Percentiles rank a stretch among this genome's conserved stretches.
phyloP scores from a whole-genome alignment of 352 stramenopile species.

The Thalassiosira allenii region DNA sequence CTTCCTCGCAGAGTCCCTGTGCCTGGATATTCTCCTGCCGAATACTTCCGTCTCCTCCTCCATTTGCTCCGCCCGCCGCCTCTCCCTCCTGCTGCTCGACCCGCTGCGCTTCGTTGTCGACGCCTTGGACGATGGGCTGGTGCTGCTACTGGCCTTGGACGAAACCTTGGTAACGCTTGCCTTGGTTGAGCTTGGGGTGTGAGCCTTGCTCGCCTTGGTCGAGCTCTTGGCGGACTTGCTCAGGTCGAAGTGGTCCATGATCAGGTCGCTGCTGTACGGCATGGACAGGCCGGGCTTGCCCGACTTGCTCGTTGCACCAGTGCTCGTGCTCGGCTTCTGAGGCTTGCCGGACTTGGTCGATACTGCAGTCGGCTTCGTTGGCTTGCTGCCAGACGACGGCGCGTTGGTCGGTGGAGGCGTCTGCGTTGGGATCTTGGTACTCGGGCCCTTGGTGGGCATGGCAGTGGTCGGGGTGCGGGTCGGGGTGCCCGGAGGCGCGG shows the following conservation, averaged over 20 bases:
- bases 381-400: background rate
- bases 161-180: background rate
- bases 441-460: background rate
- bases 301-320: constrained; percentile 4
- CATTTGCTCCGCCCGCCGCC: background rate
- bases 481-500: background rate
- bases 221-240: constrained; percentile 7
- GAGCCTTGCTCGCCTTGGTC: constrained; percentile 2
- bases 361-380: background rate
- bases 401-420: background rate
- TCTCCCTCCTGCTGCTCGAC: background rate
- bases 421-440: background rate
- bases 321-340: constrained; percentile 7
- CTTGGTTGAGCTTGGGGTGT: background rate
- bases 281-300: constrained; percentile 25
- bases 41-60: constrained; percentile 20
- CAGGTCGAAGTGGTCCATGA: constrained; percentile 31
- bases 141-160: background rate
- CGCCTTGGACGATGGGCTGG: background rate
- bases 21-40: constrained; percentile 25
- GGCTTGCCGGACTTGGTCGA: constrained; percentile 31
- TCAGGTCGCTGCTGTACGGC: constrained; percentile 4
- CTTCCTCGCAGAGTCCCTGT: background rate
- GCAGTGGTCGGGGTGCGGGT: background rate
- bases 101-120: background rate